A percentile compares a stretch with the other conserved stretches of the same genome.
Evolutionary conservation across 805 yeast species (phyloP).

Genomic region (Hanseniaspora guilliermondii): DNA sequence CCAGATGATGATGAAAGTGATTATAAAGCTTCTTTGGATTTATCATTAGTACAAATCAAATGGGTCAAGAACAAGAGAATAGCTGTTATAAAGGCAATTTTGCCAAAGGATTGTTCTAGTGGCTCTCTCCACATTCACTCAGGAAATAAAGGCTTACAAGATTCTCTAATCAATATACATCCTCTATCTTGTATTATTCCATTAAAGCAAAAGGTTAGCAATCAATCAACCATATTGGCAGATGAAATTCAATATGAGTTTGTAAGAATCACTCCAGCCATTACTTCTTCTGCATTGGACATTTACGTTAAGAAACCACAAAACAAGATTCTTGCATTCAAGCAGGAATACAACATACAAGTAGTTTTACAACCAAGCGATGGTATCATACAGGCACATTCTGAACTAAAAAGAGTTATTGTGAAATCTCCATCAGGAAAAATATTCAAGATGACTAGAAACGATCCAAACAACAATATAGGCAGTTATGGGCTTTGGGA

Average conservation of each 20-base stretch:
- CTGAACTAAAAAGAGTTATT: slow-evolving; percentile 37
- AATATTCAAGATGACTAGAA: slow-evolving; percentile 44
- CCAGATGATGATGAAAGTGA: slow-evolving; percentile 28
- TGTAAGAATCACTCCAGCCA: slow-evolving; percentile 60
- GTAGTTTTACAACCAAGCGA: slow-evolving; percentile 50
- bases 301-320: slow-evolving; percentile 80
- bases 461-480: slow-evolving; percentile 33
- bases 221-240: slow-evolving; percentile 17
- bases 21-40: slow-evolving; percentile 25
- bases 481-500: slow-evolving; percentile 42
- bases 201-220: slow-evolving; percentile 51
- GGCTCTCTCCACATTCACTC: slow-evolving; percentile 71
- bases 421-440: slow-evolving; percentile 80
- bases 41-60: slow-evolving; percentile 64
- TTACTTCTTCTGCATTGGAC: slow-evolving; percentile 57
- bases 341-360: slow-evolving; percentile 53
- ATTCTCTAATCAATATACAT: slow-evolving; percentile 44
- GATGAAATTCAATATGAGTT: slow-evolving; percentile 47
- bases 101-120: slow-evolving; percentile 55
- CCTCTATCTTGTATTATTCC: slow-evolving; percentile 67
- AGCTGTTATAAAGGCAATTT: slow-evolving; percentile 66
- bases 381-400: slow-evolving; percentile 27
- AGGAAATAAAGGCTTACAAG: slow-evolving; percentile 49
- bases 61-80: slow-evolving; percentile 54
- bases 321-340: slow-evolving; percentile 42